Base-by-base conservation (phyloP, 225 moss, liverwort and hornwort species). In the Polytrichum formosum region DNA sequence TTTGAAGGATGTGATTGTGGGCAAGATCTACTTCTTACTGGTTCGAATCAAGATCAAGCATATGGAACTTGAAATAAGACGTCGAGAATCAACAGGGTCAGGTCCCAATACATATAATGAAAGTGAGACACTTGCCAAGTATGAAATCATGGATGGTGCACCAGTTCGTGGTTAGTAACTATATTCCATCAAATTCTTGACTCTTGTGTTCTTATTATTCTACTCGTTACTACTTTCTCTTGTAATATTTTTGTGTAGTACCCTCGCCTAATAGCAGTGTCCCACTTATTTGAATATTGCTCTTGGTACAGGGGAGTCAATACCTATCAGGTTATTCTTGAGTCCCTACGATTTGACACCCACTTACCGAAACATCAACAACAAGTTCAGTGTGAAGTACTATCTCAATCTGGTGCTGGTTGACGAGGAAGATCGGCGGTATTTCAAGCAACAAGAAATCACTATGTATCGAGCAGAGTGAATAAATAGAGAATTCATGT, bases 361-460 rank as follows among this genome's bases (percentile, higher is more conserved):
- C 70, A 98, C 98, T 21, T 98, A 98, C 79, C 85, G 91, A 73
- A 98, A 94, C 84, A 98, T 98, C 81, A 98, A 98, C 83, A 98
- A 98, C 71, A 98, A 98, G 79, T 98, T 98, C 80, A 98, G 98
- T 82, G 98, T 98, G 88, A 98, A 98, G 80, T 98, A 98, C 76
- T 94, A 98, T 75, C 87, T 98, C 64, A 98, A 98, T 78, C 74
- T 98, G 85, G 98, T 98, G 63, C 76, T 98, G 75, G 98, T 98
- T 56, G 98, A 98, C 68, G 98, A 98, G 83, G 98, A 98, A 79
- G 98, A 98, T 74, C 86, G 98, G 66, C 90, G 98, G 70, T 98
- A 94, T 77, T 98, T 94, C 75, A 98, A 98, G 80, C 98, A 98
- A 74, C 98, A 98, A 82, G 98, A 98, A 84, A 98, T 98, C 33